Conservation (phyloP, 2,329 filamentous ascomycete species). For the Annulohypoxylon truncatum region DNA sequence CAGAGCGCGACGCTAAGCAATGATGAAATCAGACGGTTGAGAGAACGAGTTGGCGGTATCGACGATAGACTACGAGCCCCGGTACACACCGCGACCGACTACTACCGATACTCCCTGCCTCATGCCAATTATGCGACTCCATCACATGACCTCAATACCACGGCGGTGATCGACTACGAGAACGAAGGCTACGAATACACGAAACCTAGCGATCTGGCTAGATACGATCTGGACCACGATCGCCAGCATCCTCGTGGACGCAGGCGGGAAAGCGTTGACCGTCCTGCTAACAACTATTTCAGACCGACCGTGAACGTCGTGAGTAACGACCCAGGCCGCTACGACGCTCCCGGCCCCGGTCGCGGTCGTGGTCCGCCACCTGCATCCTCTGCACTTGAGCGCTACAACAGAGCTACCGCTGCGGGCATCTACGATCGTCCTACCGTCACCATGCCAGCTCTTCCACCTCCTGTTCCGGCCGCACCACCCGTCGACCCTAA, state of each 20-base stretch:
- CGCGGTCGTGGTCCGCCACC: slow-evolving; percentile 69
- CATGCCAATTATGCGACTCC: slow-evolving; percentile 59
- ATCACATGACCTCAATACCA: slow-evolving; percentile 57
- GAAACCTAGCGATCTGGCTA: slow-evolving; percentile 69
- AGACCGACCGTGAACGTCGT: slow-evolving; percentile 65
- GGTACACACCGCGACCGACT: slow-evolving; percentile 54
- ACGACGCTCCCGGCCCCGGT: slow-evolving; percentile 57
- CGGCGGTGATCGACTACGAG: slow-evolving; percentile 61
- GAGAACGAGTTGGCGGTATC: slow-evolving; percentile 55
- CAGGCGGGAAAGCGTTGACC: slow-evolving; percentile 67
- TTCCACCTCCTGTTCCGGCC: slow-evolving; percentile 55
- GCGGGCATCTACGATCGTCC: slow-evolving; percentile 60
- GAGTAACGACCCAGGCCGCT: slow-evolving; percentile 60
- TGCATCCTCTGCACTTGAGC: slow-evolving; percentile 77
- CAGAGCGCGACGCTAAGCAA: slow-evolving; percentile 63
- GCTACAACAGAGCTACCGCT: slow-evolving; percentile 64
- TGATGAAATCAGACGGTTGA: slow-evolving; percentile 63
- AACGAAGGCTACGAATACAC: slow-evolving; percentile 73
- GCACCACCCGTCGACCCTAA: slow-evolving; percentile 52
- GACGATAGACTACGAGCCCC: slow-evolving; percentile 57
- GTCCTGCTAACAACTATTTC: slow-evolving; percentile 57
- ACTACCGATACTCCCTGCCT: slow-evolving; percentile 61
- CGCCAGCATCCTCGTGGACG: slow-evolving; percentile 53
- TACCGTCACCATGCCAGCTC: slow-evolving; percentile 59
- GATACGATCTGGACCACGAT: slow-evolving; percentile 69